phyloP scores from a whole-genome alignment of 495 filamentous ascomycete genomes.

The Xylaria flabelliformis region DNA sequence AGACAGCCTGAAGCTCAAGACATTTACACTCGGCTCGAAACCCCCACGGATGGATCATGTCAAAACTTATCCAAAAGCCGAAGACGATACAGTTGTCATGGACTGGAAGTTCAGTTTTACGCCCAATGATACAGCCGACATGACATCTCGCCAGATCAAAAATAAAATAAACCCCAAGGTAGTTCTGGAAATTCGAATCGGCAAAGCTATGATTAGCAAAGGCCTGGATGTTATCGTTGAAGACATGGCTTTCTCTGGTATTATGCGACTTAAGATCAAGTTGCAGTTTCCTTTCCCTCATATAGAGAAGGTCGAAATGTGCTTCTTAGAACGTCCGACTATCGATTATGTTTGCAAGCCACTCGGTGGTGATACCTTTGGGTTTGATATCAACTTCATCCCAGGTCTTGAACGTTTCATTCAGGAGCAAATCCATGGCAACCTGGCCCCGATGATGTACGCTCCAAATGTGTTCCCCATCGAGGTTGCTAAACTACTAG shows the following conservation, averaged over 20 bases:
- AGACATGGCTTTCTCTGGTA: slow-evolving; percentile 91
- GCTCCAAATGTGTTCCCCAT: slow-evolving; percentile 97
- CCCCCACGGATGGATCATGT: slow-evolving; percentile 96
- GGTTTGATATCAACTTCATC: slow-evolving; percentile 99
- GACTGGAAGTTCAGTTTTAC: slow-evolving; percentile 99
- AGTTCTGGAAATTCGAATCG: slow-evolving; percentile 88
- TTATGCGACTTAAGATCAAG: slow-evolving; percentile 97
- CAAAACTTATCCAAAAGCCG: slow-evolving; percentile 95
- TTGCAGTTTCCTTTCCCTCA: slow-evolving; percentile 95
- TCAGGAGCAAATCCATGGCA: slow-evolving; percentile 92
- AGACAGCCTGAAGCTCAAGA: slow-evolving; percentile 89
- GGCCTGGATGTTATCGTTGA: slow-evolving; percentile 97
- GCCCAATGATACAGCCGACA: slow-evolving; percentile 88
- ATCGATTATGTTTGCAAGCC: slow-evolving; percentile 98
- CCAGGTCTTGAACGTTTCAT: slow-evolving; percentile 93
- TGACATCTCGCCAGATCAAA: slow-evolving; percentile 88
- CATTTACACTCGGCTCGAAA: slow-evolving; percentile 91
- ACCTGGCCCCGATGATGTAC: slow-evolving; percentile 95
- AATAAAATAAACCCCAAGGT: slow-evolving; percentile 98
- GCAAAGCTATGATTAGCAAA: slow-evolving; percentile 94
- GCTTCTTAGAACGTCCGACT: slow-evolving; percentile 73
- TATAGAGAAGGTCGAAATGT: slow-evolving; percentile 89
- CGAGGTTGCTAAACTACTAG: slow-evolving; percentile 97
- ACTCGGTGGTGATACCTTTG: slow-evolving; percentile 90
- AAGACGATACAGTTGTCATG: slow-evolving; percentile 96